Evolutionary conservation across 2,329 filamentous ascomycete genomes (phyloP).

Genomic region (Corniculantispora saksenae): DNA sequence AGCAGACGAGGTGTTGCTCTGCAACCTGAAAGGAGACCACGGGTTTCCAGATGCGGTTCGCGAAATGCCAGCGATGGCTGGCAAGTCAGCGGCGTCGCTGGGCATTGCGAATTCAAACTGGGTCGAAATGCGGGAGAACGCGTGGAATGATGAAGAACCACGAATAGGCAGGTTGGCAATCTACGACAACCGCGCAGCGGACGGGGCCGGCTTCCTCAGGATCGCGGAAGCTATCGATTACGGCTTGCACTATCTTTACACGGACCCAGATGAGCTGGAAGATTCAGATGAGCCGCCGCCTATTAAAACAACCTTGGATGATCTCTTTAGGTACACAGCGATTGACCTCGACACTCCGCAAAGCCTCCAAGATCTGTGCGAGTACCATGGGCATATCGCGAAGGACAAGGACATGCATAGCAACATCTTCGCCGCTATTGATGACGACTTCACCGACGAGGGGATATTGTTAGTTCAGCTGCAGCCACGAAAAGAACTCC

Average conservation of each 20-base stretch:
- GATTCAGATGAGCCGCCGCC: not conserved
- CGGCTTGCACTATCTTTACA: constrained; percentile 13
- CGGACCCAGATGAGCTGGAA: not conserved
- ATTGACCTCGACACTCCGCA: not conserved
- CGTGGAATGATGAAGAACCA: not conserved
- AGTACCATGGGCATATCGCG: not conserved
- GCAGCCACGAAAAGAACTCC: constrained; percentile 4
- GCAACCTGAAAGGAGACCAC: constrained; percentile 7
- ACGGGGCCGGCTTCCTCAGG: constrained; percentile 5
- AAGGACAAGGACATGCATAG: not conserved
- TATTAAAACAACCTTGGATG: not conserved
- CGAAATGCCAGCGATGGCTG: not conserved
- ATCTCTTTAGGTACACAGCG: constrained; percentile 5
- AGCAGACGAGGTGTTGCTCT: constrained; percentile 9
- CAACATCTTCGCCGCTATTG: constrained; percentile 6
- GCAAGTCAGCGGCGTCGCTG: not conserved
- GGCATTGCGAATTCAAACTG: not conserved
- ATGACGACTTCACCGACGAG: constrained; percentile 5
- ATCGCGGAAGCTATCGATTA: constrained; percentile 16
- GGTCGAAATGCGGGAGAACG: constrained; percentile 1
- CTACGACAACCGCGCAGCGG: constrained; percentile 10
- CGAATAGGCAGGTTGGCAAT: not conserved
- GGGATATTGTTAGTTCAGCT: constrained; percentile 8
- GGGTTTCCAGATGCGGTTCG: constrained; percentile 16
- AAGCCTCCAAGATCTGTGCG: not conserved